phyloP scores from a whole-genome alignment of 192 early-diverging fungal genomes.

The Coemansia sp. region DNA sequence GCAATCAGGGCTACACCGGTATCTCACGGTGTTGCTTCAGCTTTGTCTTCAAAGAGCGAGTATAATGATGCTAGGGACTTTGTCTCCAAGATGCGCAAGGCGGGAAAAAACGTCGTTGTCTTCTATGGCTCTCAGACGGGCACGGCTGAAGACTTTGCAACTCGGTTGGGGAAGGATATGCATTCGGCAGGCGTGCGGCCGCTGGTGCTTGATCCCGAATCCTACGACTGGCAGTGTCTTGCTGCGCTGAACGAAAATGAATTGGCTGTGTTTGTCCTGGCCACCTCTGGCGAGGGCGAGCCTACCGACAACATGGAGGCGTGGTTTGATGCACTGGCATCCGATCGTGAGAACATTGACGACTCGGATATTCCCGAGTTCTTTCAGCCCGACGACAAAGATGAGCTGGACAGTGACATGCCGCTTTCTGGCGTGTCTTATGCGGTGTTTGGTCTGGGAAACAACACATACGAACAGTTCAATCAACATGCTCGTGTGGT shows the following conservation, averaged over 20 bases:
- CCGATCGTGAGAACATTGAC: conserved; percentile 57
- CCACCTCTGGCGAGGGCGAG: conserved; percentile 96
- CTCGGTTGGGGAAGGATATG: conserved; percentile 81
- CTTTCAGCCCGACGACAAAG: conserved; percentile 63
- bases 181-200: conserved; percentile 63
- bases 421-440: conserved; percentile 54
- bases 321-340: conserved; percentile 84
- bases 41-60: conserved; percentile 5
- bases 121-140: conserved; percentile 99
- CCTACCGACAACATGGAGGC: conserved; percentile 97
- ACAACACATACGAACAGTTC: conserved; percentile 64
- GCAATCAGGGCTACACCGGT: conserved; percentile 13
- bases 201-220: conserved; percentile 84
- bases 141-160: conserved; percentile 97
- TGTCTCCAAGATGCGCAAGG: conserved; percentile 52
- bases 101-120: conserved; percentile 71
- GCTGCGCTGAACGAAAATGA: conserved; percentile 59
- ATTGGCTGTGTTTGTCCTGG: conserved; percentile 89
- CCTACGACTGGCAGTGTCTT: conserved; percentile 87
- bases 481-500: conserved; percentile 77
- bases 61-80: conserved; percentile 43
- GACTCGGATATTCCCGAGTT: conserved; percentile 59
- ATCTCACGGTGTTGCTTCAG: neutral
- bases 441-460: conserved; percentile 54
- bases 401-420: conserved; percentile 80